These are phyloP conservation scores for Mucor racemosus DNA, from an alignment of 371 early-diverging fungal species.

Conservation along the genomic window DNA sequence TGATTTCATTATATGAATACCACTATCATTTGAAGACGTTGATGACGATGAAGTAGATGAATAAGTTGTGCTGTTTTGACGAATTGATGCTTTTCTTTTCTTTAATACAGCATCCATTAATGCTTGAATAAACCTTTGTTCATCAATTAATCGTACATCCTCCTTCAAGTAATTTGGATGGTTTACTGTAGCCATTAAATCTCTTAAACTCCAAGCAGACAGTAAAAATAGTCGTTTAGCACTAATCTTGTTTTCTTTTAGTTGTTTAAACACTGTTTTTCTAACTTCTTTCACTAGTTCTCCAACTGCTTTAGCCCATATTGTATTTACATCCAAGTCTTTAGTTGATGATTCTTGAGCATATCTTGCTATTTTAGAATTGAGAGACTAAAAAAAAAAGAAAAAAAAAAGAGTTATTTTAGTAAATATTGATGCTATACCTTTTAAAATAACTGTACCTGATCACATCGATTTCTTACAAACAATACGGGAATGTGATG, in stretches of 20 bases:
- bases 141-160: slow-evolving; percentile 26
- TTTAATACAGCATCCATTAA: slow-evolving; percentile 26
- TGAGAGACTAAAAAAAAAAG: slow-evolving; percentile 28
- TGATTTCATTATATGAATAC: slow-evolving; percentile 6
- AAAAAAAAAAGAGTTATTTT: background rate
- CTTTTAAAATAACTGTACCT: slow-evolving; percentile 25
- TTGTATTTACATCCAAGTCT: slow-evolving; percentile 12
- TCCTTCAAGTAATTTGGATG: slow-evolving; percentile 15
- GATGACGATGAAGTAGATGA: background rate
- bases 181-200: slow-evolving; percentile 30
- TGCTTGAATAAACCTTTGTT: slow-evolving; percentile 29
- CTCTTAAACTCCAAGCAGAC: slow-evolving; percentile 49
- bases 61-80: background rate
- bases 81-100: slow-evolving; percentile 16
- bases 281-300: slow-evolving; percentile 47
- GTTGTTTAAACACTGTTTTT: slow-evolving; percentile 36
- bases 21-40: background rate
- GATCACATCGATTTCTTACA: slow-evolving; percentile 52
- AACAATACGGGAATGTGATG: slow-evolving; percentile 46
- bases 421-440: background rate
- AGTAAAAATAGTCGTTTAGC: slow-evolving; percentile 39
- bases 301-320: slow-evolving; percentile 45
- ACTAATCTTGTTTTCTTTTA: slow-evolving; percentile 41
- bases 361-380: slow-evolving; percentile 41
- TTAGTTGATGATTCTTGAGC: background rate